phyloP scores from a whole-genome alignment of 352 stramenopile genomes.

The Phytophthora macrochlamydospora region DNA sequence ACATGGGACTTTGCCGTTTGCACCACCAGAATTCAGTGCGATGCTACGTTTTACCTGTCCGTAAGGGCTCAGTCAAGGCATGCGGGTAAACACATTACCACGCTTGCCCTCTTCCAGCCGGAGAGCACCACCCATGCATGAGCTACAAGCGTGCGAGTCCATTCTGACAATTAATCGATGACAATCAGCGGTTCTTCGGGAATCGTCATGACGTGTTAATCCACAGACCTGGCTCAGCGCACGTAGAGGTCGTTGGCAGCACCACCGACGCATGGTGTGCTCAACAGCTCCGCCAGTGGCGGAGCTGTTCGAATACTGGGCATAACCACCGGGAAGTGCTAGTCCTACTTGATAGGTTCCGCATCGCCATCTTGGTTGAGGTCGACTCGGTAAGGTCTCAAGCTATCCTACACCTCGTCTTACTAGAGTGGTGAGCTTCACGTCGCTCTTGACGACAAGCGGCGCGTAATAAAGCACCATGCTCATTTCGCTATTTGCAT shows the following conservation, averaged over 20 bases:
- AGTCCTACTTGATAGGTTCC: neutral
- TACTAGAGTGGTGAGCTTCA: too few species aligned
- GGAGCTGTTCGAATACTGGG: neutral
- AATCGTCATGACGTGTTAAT: slow-evolving; percentile 6
- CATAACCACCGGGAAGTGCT: neutral
- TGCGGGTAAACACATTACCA: too few species aligned
- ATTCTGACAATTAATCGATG: too few species aligned
- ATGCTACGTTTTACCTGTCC: neutral
- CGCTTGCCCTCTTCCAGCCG: too few species aligned
- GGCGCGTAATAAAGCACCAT: neutral
- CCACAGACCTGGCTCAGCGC: slow-evolving; percentile 2
- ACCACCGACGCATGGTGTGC: neutral
- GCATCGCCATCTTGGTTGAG: neutral
- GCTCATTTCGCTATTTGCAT: neutral
- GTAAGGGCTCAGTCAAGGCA: neutral
- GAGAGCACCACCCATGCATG: too few species aligned
- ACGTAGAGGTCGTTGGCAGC: neutral
- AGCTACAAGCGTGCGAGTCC: too few species aligned
- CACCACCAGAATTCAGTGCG: slow-evolving; percentile 14
- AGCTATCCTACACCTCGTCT: slow-evolving; percentile 5
- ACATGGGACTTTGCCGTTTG: neutral
- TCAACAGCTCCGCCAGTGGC: neutral
- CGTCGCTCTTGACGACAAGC: too few species aligned
- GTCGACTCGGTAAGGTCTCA: neutral
- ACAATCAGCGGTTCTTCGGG: neutral